phyloP scores from a whole-genome alignment of 805 yeast species.

The Maudiozyma saulgeensis region DNA sequence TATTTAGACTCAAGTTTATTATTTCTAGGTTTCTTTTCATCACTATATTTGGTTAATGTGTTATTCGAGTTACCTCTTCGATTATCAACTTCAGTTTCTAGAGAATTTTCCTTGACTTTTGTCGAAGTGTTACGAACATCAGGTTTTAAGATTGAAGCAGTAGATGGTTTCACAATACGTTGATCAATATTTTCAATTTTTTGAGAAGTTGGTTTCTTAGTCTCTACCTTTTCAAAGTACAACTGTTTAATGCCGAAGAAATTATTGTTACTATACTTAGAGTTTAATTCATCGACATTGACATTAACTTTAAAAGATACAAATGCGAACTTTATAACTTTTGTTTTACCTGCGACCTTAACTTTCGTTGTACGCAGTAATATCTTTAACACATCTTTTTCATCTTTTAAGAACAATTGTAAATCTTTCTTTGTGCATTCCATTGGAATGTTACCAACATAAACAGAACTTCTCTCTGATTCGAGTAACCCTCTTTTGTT shows the following conservation, averaged over 20 bases:
- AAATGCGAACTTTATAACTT: slow-evolving; percentile 18
- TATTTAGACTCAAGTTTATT: slow-evolving; percentile 1
- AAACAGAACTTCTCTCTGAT: slow-evolving; percentile 4
- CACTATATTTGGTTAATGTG: no score
- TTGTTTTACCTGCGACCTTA: slow-evolving; percentile 9
- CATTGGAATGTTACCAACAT: slow-evolving; percentile 17
- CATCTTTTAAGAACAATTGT: slow-evolving; percentile 14
- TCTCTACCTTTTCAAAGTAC: no score
- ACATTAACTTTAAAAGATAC: slow-evolving; percentile 21
- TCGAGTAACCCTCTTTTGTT: not conserved
- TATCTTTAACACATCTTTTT: slow-evolving; percentile 14
- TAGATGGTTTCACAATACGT: no score
- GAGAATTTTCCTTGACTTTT: no score
- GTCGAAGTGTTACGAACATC: no score
- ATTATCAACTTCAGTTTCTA: no score
- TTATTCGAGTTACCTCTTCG: no score
- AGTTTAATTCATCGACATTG: slow-evolving; percentile 20
- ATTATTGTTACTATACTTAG: slow-evolving; percentile 11
- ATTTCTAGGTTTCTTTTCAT: no score
- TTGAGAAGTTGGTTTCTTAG: no score
- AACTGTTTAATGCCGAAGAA: no score
- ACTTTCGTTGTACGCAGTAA: slow-evolving; percentile 11
- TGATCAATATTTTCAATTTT: no score
- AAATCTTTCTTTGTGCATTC: slow-evolving; percentile 17
- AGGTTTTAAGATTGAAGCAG: no score